These are phyloP conservation scores for Nothopassalora personata DNA, from an alignment of 2,329 filamentous ascomycete species.

Conservation along the genomic window DNA sequence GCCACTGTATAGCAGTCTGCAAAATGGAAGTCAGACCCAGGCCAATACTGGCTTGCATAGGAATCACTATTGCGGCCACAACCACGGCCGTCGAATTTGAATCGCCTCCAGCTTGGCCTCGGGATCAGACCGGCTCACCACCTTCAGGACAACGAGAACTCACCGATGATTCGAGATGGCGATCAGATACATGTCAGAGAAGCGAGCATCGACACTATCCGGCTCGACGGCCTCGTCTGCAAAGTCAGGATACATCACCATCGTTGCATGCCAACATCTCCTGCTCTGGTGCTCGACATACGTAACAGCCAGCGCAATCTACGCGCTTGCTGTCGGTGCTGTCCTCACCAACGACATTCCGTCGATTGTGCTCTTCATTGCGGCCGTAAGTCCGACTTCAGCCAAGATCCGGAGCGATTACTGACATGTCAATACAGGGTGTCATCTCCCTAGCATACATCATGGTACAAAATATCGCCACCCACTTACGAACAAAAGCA, in stretches of 20 bases:
- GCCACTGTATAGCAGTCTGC: neutral
- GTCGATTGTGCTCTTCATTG: constrained; percentile 19
- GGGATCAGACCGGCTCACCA: too few relatives aligned
- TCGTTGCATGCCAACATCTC: constrained; percentile 24
- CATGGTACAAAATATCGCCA: constrained; percentile 15
- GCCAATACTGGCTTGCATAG: neutral
- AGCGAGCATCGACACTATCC: neutral
- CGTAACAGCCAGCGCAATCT: constrained; percentile 23
- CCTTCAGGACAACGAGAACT: too few relatives aligned
- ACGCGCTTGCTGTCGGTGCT: constrained; percentile 16
- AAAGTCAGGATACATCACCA: constrained; percentile 11
- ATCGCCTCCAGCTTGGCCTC: too few relatives aligned
- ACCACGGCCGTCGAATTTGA: neutral
- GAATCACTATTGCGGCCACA: neutral
- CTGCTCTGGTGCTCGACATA: constrained; percentile 24
- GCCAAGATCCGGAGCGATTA: neutral
- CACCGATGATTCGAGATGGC: neutral
- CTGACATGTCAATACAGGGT: constrained; percentile 13
- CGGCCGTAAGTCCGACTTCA: constrained; percentile 9
- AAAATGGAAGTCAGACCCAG: neutral
- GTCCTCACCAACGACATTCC: constrained; percentile 18
- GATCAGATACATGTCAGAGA: constrained; percentile 2
- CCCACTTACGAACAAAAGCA: constrained; percentile 10
- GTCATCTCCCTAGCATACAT: constrained; percentile 20
- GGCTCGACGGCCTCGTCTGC: neutral